Percentiles rank a stretch among this genome's conserved stretches.
Conservation (phyloP, 768 basidiomycete genomes). For the Clathrus columnatus region DNA sequence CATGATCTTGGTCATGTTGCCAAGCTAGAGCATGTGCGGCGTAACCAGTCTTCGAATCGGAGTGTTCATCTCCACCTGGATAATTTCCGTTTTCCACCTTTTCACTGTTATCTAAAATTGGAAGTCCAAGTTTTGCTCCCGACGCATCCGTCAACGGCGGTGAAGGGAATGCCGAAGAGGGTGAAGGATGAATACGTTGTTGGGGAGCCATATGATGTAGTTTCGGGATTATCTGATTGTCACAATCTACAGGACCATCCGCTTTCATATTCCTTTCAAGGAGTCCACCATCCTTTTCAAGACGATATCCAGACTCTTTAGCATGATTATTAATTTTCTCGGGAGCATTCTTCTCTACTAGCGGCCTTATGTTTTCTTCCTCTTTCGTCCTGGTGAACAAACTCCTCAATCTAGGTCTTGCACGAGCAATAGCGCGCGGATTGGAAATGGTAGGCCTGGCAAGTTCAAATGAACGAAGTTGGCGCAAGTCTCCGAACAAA, state of each 20-base stretch:
- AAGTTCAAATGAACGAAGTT: constrained; percentile 74
- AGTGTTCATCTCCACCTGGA: background rate
- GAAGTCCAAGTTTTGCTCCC: background rate
- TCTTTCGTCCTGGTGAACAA: background rate
- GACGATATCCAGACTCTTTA: background rate
- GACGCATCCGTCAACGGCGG: background rate
- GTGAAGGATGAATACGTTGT: background rate
- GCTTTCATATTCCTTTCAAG: no score
- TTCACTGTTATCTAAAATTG: background rate
- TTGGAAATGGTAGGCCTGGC: constrained; percentile 38
- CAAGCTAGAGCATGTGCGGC: no score
- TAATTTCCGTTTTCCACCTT: background rate
- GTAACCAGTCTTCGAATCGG: no score
- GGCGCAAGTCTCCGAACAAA: constrained; percentile 70
- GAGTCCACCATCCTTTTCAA: background rate
- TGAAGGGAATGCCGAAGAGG: background rate
- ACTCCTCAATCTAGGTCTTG: constrained; percentile 1
- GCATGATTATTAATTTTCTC: background rate
- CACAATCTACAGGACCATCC: no score
- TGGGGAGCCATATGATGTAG: no score
- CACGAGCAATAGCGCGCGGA: constrained; percentile 8
- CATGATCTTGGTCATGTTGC: no score
- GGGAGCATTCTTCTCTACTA: background rate
- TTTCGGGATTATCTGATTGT: no score
- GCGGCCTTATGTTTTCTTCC: background rate